A percentile compares a stretch with the other conserved stretches of the same genome.
These are phyloP conservation scores for Colletotrichum gigasporum DNA, from an alignment of 2,329 filamentous ascomycete species.

Conservation along the genomic window DNA sequence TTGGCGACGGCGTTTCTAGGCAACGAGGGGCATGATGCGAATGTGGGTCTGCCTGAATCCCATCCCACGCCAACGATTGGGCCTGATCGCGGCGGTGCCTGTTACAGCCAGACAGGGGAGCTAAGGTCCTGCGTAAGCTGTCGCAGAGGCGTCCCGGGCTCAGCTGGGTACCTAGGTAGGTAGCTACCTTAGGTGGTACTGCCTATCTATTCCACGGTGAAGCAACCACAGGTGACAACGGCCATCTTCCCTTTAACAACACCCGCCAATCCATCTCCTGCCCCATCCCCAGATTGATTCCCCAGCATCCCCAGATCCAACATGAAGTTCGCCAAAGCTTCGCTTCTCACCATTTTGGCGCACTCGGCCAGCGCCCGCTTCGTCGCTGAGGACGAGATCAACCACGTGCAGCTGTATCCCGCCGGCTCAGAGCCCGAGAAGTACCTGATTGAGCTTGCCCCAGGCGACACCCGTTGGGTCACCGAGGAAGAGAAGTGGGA, in stretches of 20 bases:
- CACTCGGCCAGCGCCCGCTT: conserved; percentile 66
- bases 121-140: conserved; percentile 12
- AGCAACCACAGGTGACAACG: conserved; percentile 3
- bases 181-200: conserved; percentile 3
- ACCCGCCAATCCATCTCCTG: conserved; percentile 9
- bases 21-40: neutral
- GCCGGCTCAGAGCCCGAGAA: conserved; percentile 56
- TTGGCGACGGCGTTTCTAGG: neutral
- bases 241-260: conserved; percentile 2
- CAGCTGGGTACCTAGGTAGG: neutral
- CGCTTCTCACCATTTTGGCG: conserved; percentile 63
- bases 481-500: conserved; percentile 97
- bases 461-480: conserved; percentile 85
- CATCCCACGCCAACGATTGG: neutral
- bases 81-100: neutral
- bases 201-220: too few species aligned
- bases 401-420: conserved; percentile 60
- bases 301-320: conserved; percentile 1
- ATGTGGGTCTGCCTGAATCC: neutral
- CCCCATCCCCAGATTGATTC: conserved; percentile 9
- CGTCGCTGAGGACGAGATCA: conserved; percentile 59
- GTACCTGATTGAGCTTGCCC: conserved; percentile 85
- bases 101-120: conserved; percentile 5
- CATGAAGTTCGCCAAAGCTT: conserved; percentile 65
- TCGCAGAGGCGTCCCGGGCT: conserved; percentile 2